Evolutionary conservation across 192 early-diverging fungal species (phyloP).

Genomic region (Funneliformis mosseae): DNA sequence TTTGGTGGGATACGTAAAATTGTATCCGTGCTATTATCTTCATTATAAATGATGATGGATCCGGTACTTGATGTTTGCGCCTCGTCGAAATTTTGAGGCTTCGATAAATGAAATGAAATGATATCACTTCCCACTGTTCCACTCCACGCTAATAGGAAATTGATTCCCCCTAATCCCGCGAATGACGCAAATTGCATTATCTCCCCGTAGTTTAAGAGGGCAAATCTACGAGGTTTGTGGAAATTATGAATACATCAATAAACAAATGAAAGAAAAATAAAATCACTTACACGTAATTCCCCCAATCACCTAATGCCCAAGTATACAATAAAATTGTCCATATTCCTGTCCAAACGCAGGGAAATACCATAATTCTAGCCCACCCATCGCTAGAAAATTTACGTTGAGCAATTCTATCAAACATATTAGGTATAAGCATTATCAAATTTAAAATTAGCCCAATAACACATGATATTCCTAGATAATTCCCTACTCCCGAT

Average conservation of each 20-base stretch:
- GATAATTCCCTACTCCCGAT: not conserved
- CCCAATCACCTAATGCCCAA: constrained; percentile 7
- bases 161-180: constrained; percentile 15
- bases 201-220: not conserved
- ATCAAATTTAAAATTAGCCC: not conserved
- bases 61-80: not conserved
- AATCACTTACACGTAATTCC: constrained; percentile 15
- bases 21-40: not conserved
- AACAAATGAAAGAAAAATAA: not conserved
- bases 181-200: constrained; percentile 19
- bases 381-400: not conserved
- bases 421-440: not conserved
- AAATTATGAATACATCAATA: not conserved
- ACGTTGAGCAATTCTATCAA: not conserved
- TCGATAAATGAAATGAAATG: not conserved
- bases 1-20: not conserved
- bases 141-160: constrained; percentile 26
- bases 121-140: constrained; percentile 1
- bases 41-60: not conserved
- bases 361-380: not conserved
- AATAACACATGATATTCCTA: not conserved
- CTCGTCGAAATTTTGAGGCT: not conserved
- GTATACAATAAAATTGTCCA: constrained; percentile 1
- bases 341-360: constrained; percentile 19
- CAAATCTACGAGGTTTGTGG: not conserved